Evolutionary conservation across 495 filamentous ascomycete genomes (phyloP).

Genomic region (Eremomyces bilateralis): DNA sequence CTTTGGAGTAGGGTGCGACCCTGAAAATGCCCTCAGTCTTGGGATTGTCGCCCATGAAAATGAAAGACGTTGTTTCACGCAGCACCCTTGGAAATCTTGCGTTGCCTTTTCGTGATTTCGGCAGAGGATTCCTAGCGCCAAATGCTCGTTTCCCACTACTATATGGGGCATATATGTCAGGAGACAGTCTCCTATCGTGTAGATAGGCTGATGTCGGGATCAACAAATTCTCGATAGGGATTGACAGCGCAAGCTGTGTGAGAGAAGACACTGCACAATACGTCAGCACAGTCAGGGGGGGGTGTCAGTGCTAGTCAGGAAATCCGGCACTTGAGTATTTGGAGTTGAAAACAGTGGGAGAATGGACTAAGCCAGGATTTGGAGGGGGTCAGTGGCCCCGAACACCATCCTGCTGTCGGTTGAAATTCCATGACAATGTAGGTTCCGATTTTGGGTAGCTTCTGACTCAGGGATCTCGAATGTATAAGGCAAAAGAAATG

Average conservation of each 20-base stretch:
- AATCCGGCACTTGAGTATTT: no score
- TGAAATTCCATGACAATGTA: no score
- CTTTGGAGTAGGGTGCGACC: slow-evolving; percentile 24
- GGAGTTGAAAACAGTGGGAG: no score
- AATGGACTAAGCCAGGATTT: no score
- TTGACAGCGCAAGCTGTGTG: slow-evolving; percentile 23
- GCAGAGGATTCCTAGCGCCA: slow-evolving; percentile 21
- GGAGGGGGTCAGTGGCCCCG: no score
- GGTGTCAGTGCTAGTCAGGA: no score
- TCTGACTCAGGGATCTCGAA: no score
- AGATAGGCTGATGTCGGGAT: slow-evolving; percentile 31
- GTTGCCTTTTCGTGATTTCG: slow-evolving; percentile 17
- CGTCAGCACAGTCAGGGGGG: no score
- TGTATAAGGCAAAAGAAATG: no score
- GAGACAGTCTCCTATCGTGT: slow-evolving; percentile 26
- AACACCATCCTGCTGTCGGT: no score
- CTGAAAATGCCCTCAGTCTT: slow-evolving; percentile 29
- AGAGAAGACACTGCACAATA: slow-evolving; percentile 26
- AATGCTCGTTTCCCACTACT: slow-evolving; percentile 26
- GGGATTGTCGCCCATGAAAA: slow-evolving; percentile 23
- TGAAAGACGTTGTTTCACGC: slow-evolving; percentile 28
- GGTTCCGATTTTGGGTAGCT: no score
- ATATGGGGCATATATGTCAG: slow-evolving; percentile 26
- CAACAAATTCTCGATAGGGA: slow-evolving; percentile 27
- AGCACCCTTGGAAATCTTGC: slow-evolving; percentile 27